These are phyloP conservation scores for Citrus australasica DNA, from an alignment of 345 rosid genomes.

Conservation along the genomic window DNA sequence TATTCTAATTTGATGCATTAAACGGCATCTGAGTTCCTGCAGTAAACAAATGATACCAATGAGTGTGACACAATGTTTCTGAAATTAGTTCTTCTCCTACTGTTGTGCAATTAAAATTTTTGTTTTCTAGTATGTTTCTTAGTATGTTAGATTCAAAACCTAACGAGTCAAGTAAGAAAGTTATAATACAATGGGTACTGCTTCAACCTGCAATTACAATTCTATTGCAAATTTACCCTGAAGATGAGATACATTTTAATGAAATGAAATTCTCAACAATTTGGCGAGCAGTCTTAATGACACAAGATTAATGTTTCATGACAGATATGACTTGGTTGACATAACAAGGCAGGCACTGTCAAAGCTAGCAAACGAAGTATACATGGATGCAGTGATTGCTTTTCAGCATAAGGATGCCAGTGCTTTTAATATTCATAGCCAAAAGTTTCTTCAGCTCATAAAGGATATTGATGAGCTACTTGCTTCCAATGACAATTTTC, in stretches of 20 bases:
- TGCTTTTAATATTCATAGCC: slow-evolving; percentile 40
- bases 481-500: slow-evolving; percentile 78
- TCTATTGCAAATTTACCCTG: not conserved
- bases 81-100: not conserved
- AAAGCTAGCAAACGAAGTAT: slow-evolving; percentile 80
- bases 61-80: not conserved
- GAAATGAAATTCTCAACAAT: not conserved
- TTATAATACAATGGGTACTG: not conserved
- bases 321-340: slow-evolving; percentile 94
- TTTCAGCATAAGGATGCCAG: slow-evolving; percentile 45
- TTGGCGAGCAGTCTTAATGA: not conserved
- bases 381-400: slow-evolving; percentile 61
- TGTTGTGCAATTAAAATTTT: not conserved
- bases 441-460: slow-evolving; percentile 63
- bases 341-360: slow-evolving; percentile 87
- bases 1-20: not conserved
- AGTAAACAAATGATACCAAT: not conserved
- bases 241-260: not conserved
- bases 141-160: not conserved
- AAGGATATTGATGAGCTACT: slow-evolving; percentile 71
- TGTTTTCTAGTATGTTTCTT: not conserved
- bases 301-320: slow-evolving; percentile 8
- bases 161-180: not conserved
- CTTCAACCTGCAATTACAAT: not conserved
- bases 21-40: not conserved